These are phyloP conservation scores for Monosporascus sp. DNA, from an alignment of 2,329 filamentous ascomycete species.

Conservation along the genomic window DNA sequence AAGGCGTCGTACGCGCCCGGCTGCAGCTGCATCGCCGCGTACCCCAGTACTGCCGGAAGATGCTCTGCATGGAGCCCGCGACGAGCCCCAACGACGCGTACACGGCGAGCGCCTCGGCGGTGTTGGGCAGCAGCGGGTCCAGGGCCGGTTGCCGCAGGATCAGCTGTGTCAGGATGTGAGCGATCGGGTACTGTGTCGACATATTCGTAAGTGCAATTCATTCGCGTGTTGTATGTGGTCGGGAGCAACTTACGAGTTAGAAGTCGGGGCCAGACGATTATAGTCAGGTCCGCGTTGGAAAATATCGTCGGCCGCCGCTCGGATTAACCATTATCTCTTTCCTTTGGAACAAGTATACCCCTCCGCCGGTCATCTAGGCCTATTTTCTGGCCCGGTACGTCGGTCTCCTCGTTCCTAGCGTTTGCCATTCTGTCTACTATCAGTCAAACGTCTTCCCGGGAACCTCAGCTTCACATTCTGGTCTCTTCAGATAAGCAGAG, in stretches of 20 bases:
- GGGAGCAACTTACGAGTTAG: conserved; percentile 35
- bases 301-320: conserved; percentile 61
- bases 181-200: conserved; percentile 42
- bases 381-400: conserved; percentile 26
- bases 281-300: conserved; percentile 61
- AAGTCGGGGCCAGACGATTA: conserved; percentile 49
- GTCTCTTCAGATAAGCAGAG: background rate
- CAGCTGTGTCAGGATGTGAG: conserved; percentile 54
- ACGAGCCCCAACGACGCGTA: conserved; percentile 63
- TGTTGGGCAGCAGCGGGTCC: conserved; percentile 52
- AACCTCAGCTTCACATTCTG: background rate
- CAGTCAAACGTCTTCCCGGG: background rate
- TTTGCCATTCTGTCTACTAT: conserved; percentile 48
- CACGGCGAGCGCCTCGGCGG: conserved; percentile 70
- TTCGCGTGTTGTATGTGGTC: conserved; percentile 15
- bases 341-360: conserved; percentile 30
- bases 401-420: conserved; percentile 28
- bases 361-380: conserved; percentile 31
- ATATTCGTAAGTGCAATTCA: background rate
- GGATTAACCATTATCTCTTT: conserved; percentile 43
- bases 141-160: conserved; percentile 39
- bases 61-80: conserved; percentile 50
- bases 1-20: conserved; percentile 52
- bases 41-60: conserved; percentile 56
- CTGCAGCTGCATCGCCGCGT: conserved; percentile 33